Evolutionary conservation across 495 filamentous ascomycete genomes (phyloP), one percentile per base, ranked within the genome.

Genomic region (Xylaria venustula): DNA sequence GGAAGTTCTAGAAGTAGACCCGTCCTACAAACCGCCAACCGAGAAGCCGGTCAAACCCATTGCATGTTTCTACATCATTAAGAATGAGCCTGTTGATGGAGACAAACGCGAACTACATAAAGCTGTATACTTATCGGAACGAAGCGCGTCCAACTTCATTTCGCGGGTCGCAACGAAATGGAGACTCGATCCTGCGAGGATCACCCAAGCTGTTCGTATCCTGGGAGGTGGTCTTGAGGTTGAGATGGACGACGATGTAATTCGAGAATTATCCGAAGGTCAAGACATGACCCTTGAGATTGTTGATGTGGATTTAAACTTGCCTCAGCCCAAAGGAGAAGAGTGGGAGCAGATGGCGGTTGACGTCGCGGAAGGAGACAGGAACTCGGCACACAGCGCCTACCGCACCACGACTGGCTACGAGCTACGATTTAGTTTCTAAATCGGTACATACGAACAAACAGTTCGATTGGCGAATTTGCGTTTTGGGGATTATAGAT

Each of bases 1-100:
- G 58, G 93, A 99, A 70, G 92, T 91, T 1, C 75, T 96, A 7
- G 94, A 89, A 40, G 90, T 98, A 25, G 95, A 99, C 73, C 80
- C 86, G 11, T 79, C 82, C 0, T 99, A 99, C 69, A 84, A 88
- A 54, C 89, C 94, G 32, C 93, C 94, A 3, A 74, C 81, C 7
- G 90, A 96, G 62, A 83, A 81, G 46, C 73, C 81, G 2, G 74
- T 83, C 17, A 95, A 91, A 70, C 70, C 77, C 75, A 85, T 96
- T 54, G 95, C 94, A 51, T 97, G 92, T 75, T 90, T 97, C 72
- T 98, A 95, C 70, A 76, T 96, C 36, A 83, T 85, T 20, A 86
- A 86, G 37, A 76, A 78, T 23, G 69, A 83, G n/a, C 74, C 77
- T 17, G 75, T 80, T 12, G 77, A 79, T 41, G 65, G 76, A 11